Evolutionary conservation across 306 rosid species (phyloP), one percentile per base, ranked within the genome.

Genomic region (Hippophae tibetana): DNA sequence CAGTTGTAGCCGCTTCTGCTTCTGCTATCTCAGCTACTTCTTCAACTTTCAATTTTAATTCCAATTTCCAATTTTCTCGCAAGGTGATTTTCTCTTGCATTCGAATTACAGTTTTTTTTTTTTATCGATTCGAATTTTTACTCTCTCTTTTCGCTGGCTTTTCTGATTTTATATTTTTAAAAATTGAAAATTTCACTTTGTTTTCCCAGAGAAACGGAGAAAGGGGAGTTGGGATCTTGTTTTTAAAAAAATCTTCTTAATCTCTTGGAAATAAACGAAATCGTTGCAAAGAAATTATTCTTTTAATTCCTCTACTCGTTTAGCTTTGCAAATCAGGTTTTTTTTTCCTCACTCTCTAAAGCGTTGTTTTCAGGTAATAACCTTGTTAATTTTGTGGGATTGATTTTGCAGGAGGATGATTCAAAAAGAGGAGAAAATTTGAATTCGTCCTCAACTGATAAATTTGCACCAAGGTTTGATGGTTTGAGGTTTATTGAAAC

Each of bases 401-500:
- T 31, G 47, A 43, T 61, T 25, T 68, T 56, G 6, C 62, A 79
- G 81, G 81, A 62, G 69, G 56, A 43, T 41, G 38, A 31, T 31
- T 31, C 5, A 31, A 31, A 31, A 31, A 64, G 26, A 7, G 38
- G 62, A 7, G 76, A 63, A 42, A 65, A 31, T 14, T 45, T 68
- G 52, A 48, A 43, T 51, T 42, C 60, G 13, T 60, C 61, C 8
- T 51, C 72, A 13, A 50, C 53, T n/a, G 74, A 79, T 2, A 74
- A 72, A 43, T 79, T 79, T 57, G 79, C 72, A 1, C 84, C 84
- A 13, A 69, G 72, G 61, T 79, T 72, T 23, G 81, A 79, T 67
- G 84, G 84, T 18, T 61, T 79, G 64, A 60, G 81, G 69, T 79
- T 79, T 74, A 79, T 79, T n/a, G 84, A 79, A 71, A 79, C 84